A percentile compares a stretch with the other conserved stretches of the same genome.
Evolutionary conservation across 306 rosid species (phyloP).

Genomic region (Dryas alaskensis): DNA sequence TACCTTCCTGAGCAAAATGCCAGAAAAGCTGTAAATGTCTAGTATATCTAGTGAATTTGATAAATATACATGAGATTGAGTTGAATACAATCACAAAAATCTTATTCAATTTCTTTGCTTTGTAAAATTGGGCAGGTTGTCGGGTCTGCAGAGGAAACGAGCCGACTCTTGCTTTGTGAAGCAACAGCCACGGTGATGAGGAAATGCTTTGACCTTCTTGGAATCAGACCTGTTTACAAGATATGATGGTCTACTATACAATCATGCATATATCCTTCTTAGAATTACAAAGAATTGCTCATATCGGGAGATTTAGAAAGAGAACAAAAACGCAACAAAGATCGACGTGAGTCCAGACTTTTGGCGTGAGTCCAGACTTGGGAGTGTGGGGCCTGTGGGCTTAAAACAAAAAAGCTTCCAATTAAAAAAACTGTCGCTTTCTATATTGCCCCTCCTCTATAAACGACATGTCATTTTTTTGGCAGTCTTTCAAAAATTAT

Average conservation of each 20-base stretch:
- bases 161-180: constrained; percentile 92
- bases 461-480: too few species aligned
- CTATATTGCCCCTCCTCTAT: too few species aligned
- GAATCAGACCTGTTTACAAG: constrained; percentile 86
- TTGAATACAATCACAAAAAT: background rate
- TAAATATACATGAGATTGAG: background rate
- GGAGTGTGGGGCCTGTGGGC: too few species aligned
- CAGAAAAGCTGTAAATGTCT: too few species aligned
- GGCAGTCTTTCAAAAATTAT: too few species aligned
- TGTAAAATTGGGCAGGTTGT: constrained; percentile 53
- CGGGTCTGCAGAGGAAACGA: constrained; percentile 75
- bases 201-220: constrained; percentile 81
- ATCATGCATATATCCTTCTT: background rate
- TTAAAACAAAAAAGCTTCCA: too few species aligned
- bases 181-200: constrained; percentile 91
- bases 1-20: too few species aligned
- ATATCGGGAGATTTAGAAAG: too few species aligned
- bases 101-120: background rate
- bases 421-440: too few species aligned
- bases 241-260: constrained; percentile 26
- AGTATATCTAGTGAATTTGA: background rate
- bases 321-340: too few species aligned
- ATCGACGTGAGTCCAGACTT: too few species aligned
- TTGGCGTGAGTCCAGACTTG: too few species aligned
- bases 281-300: background rate